Evolutionary conservation across 2,329 filamentous ascomycete genomes (phyloP).

Genomic region (Albifimbria verrucaria): DNA sequence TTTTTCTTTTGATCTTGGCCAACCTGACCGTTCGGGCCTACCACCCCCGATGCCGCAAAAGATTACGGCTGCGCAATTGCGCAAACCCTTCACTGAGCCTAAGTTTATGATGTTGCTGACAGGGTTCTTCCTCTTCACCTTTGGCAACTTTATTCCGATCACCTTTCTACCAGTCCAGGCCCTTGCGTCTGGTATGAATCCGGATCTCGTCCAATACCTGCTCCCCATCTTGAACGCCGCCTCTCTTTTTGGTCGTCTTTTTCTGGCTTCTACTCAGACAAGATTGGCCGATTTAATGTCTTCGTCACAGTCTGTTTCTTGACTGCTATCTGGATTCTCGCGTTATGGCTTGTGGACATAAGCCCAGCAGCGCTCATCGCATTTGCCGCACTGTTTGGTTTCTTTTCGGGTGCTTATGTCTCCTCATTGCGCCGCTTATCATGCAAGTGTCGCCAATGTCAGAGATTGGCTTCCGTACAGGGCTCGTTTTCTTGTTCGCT

Average conservation of each 20-base stretch:
- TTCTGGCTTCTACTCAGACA: conserved; percentile 31
- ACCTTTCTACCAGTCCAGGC: conserved; percentile 31
- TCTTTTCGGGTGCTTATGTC: conserved; percentile 38
- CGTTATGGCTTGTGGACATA: conserved; percentile 39
- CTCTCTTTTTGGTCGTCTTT: conserved; percentile 33
- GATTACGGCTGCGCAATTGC: conserved; percentile 24
- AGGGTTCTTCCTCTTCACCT: conserved; percentile 32
- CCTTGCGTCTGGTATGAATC: conserved; percentile 21
- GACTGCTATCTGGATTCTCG: conserved; percentile 33
- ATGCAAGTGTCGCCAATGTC: conserved; percentile 52
- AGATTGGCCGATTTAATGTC: conserved; percentile 35
- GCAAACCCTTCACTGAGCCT: conserved; percentile 26
- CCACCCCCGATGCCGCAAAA: conserved; percentile 21
- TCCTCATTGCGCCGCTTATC: conserved; percentile 35
- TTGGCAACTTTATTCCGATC: conserved; percentile 33
- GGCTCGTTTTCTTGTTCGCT: conserved; percentile 41
- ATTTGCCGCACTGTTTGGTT: conserved; percentile 39
- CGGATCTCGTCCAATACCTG: conserved; percentile 28
- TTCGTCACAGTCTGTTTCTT: conserved; percentile 43
- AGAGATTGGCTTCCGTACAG: conserved; percentile 45
- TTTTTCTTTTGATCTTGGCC: conserved; percentile 27
- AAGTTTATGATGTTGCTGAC: conserved; percentile 26
- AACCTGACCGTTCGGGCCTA: conserved; percentile 24
- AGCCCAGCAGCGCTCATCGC: conserved; percentile 27
- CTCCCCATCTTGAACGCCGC: conserved; percentile 36